These are phyloP conservation scores for Brachypodium distachyon DNA, from an alignment of 202 grass and related monocot species.

Conservation along the genomic window DNA sequence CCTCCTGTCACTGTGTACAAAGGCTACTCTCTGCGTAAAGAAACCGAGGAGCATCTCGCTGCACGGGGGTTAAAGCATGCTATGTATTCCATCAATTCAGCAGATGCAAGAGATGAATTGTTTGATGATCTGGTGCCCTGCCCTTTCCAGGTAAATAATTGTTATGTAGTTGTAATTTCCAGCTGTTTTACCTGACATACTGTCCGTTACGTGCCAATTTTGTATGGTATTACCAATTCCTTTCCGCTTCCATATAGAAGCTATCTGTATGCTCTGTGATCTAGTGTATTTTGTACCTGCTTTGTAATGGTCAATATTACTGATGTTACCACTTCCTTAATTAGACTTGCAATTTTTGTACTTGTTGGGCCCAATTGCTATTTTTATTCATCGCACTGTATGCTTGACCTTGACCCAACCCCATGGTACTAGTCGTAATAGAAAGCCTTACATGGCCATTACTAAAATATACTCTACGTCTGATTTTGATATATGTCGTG, in stretches of 20 bases:
- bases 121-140: slow-evolving; percentile 60
- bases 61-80: slow-evolving; percentile 49
- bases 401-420: not conserved
- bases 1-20: slow-evolving; percentile 80
- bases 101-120: slow-evolving; percentile 53
- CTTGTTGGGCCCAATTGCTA: not conserved
- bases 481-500: not conserved
- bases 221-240: not conserved
- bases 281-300: not conserved
- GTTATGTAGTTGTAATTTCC: not conserved
- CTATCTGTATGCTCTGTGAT: not conserved
- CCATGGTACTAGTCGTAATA: not conserved
- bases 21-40: slow-evolving; percentile 50
- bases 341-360: not conserved
- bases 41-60: slow-evolving; percentile 63
- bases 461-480: not conserved
- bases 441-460: not conserved
- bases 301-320: not conserved
- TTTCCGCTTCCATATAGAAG: not conserved
- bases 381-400: not conserved
- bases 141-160: slow-evolving; percentile 53
- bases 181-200: not conserved
- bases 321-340: not conserved
- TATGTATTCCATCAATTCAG: slow-evolving; percentile 52
- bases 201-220: not conserved